phyloP scores from a whole-genome alignment of 331 rosid species.

The Telfairia occidentalis region DNA sequence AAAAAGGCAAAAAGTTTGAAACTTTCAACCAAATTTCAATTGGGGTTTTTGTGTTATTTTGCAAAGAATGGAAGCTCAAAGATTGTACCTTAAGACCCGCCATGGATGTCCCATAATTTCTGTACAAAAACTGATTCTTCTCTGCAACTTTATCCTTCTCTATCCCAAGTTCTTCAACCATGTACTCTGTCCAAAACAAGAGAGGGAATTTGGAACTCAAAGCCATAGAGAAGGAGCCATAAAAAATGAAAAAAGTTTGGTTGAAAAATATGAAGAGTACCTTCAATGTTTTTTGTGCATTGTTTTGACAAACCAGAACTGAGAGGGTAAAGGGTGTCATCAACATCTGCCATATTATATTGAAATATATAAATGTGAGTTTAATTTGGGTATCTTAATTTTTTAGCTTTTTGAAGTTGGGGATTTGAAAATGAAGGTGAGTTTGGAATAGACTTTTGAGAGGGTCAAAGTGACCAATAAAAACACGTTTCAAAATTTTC shows the following conservation, averaged over 20 bases:
- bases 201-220: neutral
- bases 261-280: constrained; percentile 18
- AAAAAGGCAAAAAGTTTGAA: neutral
- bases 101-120: constrained; percentile 86
- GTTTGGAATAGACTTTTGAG: too few species aligned
- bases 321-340: constrained; percentile 78
- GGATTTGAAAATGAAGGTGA: too few species aligned
- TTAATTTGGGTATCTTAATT: neutral
- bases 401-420: neutral
- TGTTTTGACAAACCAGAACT: constrained; percentile 62
- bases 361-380: too few species aligned
- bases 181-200: constrained; percentile 34
- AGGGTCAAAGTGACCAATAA: too few species aligned
- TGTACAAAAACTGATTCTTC: constrained; percentile 61
- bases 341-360: constrained; percentile 88
- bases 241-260: neutral
- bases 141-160: constrained; percentile 48
- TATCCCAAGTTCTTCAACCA: constrained; percentile 76
- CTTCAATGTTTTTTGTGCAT: constrained; percentile 57
- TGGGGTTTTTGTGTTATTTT: neutral
- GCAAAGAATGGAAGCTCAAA: neutral
- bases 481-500: too few species aligned
- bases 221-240: neutral
- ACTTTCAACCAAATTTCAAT: neutral
- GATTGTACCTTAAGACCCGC: constrained; percentile 81